Conservation (phyloP, 1,284 basidiomycete species). For the Coniferiporia sulphurascens region DNA sequence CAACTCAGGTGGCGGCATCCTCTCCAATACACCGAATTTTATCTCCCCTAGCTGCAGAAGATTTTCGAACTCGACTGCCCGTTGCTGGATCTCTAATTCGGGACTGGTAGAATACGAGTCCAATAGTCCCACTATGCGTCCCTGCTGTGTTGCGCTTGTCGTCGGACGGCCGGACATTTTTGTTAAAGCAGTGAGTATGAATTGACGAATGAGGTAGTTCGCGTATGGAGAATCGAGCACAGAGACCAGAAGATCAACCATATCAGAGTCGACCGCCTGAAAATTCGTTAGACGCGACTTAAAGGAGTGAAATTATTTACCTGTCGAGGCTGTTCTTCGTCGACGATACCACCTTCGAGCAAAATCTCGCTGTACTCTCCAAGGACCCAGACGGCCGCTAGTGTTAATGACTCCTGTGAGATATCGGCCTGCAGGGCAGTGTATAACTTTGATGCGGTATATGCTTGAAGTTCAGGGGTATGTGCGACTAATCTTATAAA, state of each 20-base stretch:
- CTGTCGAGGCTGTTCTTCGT: conserved; percentile 76
- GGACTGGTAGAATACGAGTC: conserved; percentile 77
- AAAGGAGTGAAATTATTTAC: conserved; percentile 35
- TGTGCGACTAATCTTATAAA: conserved; percentile 97
- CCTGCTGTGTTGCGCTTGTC: conserved; percentile 63
- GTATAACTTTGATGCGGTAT: conserved; percentile 92
- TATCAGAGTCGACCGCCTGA: conserved; percentile 74
- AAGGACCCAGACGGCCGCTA: conserved; percentile 93
- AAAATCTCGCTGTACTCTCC: conserved; percentile 96
- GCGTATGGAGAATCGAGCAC: conserved; percentile 93
- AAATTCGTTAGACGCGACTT: background rate
- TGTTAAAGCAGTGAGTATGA: conserved; percentile 84
- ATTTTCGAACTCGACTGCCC: conserved; percentile 91
- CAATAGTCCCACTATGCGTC: conserved; percentile 74
- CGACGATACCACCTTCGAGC: conserved; percentile 83
- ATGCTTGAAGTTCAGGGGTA: conserved; percentile 95
- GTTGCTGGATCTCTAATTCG: conserved; percentile 94
- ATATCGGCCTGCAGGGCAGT: conserved; percentile 86
- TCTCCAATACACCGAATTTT: conserved; percentile 87
- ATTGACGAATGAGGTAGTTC: conserved; percentile 89
- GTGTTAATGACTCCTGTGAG: conserved; percentile 92
- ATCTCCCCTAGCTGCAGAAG: conserved; percentile 75
- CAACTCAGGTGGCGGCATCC: conserved; percentile 97
- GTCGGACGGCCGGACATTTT: conserved; percentile 84
- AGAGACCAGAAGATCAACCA: conserved; percentile 84